Conservation (phyloP, 192 early-diverging fungal species). For the Gryganskiella cystojenkinii region DNA sequence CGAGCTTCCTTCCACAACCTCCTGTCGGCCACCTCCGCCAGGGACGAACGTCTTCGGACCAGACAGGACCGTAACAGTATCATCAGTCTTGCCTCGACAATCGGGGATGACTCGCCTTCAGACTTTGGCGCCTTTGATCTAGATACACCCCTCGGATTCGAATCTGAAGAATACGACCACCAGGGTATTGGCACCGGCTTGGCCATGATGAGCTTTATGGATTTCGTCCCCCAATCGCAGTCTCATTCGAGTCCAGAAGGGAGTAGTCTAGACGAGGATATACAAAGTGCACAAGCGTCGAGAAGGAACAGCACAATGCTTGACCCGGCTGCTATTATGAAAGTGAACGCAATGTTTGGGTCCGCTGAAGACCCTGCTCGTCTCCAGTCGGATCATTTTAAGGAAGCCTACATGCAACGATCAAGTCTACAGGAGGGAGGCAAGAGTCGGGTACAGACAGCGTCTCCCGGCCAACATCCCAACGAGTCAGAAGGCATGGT, state of each 20-base stretch:
- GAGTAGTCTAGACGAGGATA: slow-evolving; percentile 25
- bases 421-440: neutral
- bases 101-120: slow-evolving; percentile 49
- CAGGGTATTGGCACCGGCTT: slow-evolving; percentile 43
- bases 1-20: slow-evolving; percentile 41
- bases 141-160: slow-evolving; percentile 24
- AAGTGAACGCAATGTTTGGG: slow-evolving; percentile 29
- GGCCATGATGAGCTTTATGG: slow-evolving; percentile 49
- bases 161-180: slow-evolving; percentile 40
- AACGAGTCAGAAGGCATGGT: slow-evolving; percentile 47
- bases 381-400: slow-evolving; percentile 23
- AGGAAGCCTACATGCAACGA: slow-evolving; percentile 8
- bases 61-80: slow-evolving; percentile 48
- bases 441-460: neutral
- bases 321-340: slow-evolving; percentile 24
- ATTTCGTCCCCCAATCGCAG: slow-evolving; percentile 13
- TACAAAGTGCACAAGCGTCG: slow-evolving; percentile 33
- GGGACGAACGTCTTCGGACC: slow-evolving; percentile 34
- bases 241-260: slow-evolving; percentile 42
- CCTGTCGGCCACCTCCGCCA: slow-evolving; percentile 17
- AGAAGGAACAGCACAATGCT: slow-evolving; percentile 49
- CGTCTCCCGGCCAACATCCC: slow-evolving; percentile 40
- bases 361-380: slow-evolving; percentile 24
- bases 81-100: slow-evolving; percentile 48
- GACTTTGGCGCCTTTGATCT: slow-evolving; percentile 39